Conservation (phyloP, 371 early-diverging fungal species). For the Actinomortierella wolfii region DNA sequence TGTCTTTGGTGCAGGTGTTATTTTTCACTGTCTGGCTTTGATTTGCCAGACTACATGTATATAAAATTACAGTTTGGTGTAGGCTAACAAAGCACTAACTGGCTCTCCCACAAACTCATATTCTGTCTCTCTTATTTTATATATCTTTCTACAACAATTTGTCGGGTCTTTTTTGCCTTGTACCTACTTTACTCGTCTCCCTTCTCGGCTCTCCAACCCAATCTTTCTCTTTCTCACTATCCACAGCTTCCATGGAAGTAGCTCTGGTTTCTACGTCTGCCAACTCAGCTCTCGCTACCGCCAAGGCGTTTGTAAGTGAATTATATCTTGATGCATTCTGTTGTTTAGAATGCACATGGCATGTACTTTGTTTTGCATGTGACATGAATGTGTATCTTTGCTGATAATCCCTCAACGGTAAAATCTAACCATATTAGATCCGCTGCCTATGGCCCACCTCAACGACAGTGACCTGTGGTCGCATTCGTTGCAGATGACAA, state of each 20-base stretch:
- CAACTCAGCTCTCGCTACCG: conserved; percentile 47
- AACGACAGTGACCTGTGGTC: conserved; percentile 48
- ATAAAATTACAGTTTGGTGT: too few relatives aligned
- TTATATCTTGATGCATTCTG: too few relatives aligned
- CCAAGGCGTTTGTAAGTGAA: conserved; percentile 41
- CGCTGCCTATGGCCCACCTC: conserved; percentile 43
- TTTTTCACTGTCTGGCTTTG: neutral
- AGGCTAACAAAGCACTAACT: too few relatives aligned
- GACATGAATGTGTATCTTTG: neutral
- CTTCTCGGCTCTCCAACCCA: too few relatives aligned
- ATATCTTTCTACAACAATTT: too few relatives aligned
- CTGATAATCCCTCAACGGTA: too few relatives aligned
- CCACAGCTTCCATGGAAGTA: conserved; percentile 42
- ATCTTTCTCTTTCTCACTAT: neutral
- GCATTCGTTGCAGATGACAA: conserved; percentile 45
- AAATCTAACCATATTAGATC: conserved; percentile 11
- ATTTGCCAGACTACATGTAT: too few relatives aligned
- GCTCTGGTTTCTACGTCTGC: conserved; percentile 46
- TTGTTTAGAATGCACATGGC: neutral
- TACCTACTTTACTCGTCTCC: too few relatives aligned
- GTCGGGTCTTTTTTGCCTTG: too few relatives aligned
- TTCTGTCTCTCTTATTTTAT: too few relatives aligned
- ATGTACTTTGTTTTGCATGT: neutral
- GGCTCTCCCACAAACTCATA: too few relatives aligned
- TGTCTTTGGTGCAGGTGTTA: neutral